These are phyloP conservation scores for Cutaneotrichosporon spelunceum DNA, from an alignment of 1,284 basidiomycete genomes.

Conservation along the genomic window DNA sequence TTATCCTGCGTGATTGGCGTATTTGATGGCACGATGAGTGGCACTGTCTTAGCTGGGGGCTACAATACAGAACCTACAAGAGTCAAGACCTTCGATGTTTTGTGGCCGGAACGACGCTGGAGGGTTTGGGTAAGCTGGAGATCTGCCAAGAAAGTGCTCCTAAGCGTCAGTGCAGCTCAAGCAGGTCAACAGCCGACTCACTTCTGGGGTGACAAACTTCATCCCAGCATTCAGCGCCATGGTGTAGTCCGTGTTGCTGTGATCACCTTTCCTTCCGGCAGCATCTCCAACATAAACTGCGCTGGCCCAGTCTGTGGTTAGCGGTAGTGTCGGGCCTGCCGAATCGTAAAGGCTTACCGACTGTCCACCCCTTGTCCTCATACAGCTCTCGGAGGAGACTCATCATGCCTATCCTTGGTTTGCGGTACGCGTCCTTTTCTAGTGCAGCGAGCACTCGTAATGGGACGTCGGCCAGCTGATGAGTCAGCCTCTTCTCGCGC, in stretches of 20 bases:
- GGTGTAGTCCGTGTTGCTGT: conserved; percentile 76
- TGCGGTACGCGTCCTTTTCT: conserved; percentile 66
- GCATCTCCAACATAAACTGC: conserved; percentile 88
- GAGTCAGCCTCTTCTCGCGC: not conserved
- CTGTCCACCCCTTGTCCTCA: conserved; percentile 58
- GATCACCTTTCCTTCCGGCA: conserved; percentile 60
- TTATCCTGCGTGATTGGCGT: conserved; percentile 59
- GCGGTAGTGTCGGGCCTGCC: conserved; percentile 5
- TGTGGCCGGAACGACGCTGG: conserved; percentile 42
- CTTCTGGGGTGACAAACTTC: conserved; percentile 67
- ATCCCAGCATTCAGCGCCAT: conserved; percentile 74
- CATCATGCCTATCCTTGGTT: conserved; percentile 88
- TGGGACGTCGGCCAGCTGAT: conserved; percentile 55
- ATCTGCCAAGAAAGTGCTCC: conserved; percentile 66
- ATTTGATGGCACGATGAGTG: conserved; percentile 62
- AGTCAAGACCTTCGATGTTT: conserved; percentile 4
- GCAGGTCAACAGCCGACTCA: conserved; percentile 26
- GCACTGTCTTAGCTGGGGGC: conserved; percentile 50
- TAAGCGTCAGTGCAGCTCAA: conserved; percentile 11
- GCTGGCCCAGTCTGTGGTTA: conserved; percentile 58
- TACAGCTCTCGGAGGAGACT: conserved; percentile 65
- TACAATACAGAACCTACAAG: conserved; percentile 1
- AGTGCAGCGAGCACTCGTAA: conserved; percentile 73
- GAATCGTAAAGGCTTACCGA: conserved; percentile 57
- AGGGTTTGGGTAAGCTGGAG: conserved; percentile 42